phyloP scores from a whole-genome alignment of 192 early-diverging fungal genomes.

The Coemansia sp. region DNA sequence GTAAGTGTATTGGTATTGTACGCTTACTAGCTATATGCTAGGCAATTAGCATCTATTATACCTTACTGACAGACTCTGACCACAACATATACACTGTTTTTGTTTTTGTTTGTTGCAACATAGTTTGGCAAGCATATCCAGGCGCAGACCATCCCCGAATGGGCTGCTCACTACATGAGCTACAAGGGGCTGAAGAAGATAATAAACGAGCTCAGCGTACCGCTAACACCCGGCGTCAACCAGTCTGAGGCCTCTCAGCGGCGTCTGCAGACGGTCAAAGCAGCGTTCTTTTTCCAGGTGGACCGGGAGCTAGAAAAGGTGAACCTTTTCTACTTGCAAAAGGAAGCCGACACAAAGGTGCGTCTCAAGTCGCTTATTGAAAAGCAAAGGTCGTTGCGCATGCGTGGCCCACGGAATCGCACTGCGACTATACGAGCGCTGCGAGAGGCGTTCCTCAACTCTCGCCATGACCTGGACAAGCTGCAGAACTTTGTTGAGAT shows the following conservation, averaged over 20 bases:
- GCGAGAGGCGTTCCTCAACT: conserved; percentile 87
- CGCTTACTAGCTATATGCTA: neutral
- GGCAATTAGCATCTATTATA: neutral
- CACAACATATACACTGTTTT: neutral
- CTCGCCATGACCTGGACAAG: conserved; percentile 92
- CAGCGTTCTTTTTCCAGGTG: conserved; percentile 96
- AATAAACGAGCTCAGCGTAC: conserved; percentile 71
- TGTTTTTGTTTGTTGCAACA: neutral
- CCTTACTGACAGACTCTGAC: neutral
- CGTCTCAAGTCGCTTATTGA: conserved; percentile 82
- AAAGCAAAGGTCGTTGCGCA: conserved; percentile 68
- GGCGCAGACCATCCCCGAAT: conserved; percentile 87
- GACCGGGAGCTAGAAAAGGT: conserved; percentile 99
- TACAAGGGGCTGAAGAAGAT: conserved; percentile 99
- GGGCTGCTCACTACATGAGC: conserved; percentile 92
- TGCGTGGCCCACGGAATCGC: conserved; percentile 57
- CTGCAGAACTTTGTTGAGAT: conserved; percentile 98
- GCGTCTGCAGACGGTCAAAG: conserved; percentile 82
- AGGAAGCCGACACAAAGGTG: conserved; percentile 91
- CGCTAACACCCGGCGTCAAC: conserved; percentile 44
- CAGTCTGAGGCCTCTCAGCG: conserved; percentile 45
- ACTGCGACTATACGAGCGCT: conserved; percentile 70
- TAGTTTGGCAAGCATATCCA: conserved; percentile 99
- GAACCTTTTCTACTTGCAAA: conserved; percentile 95
- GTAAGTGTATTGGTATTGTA: neutral